phyloP scores from a whole-genome alignment of 2,329 filamentous ascomycete genomes.

The Tricladium varicosporioides region DNA sequence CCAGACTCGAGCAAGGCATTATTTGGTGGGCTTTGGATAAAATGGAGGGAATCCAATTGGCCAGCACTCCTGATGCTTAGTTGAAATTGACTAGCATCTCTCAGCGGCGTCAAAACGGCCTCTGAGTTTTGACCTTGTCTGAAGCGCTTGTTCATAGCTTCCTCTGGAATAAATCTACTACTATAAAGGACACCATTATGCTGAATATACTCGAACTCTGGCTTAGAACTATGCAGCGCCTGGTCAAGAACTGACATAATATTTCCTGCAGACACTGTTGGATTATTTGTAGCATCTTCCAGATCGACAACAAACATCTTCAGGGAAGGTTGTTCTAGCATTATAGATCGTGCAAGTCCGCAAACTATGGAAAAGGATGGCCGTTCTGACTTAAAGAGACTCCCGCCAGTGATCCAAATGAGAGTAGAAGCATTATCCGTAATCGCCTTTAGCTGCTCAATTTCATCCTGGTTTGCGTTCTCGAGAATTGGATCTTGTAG shows the following conservation, averaged over 20 bases:
- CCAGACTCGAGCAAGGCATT: too few species aligned
- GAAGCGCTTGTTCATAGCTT: conserved; percentile 18
- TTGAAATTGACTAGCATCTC: too few species aligned
- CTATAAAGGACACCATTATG: conserved; percentile 19
- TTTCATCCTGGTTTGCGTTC: not conserved
- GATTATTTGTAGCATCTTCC: not conserved
- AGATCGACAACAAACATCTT: conserved; percentile 7
- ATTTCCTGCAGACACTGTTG: not conserved
- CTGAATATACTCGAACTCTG: conserved; percentile 11
- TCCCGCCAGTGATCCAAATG: conserved; percentile 5
- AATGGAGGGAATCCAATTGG: too few species aligned
- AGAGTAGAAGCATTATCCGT: conserved; percentile 2
- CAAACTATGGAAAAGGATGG: conserved; percentile 1
- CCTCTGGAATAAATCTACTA: conserved; percentile 25
- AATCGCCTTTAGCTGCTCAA: not conserved
- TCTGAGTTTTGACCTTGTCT: conserved; percentile 3
- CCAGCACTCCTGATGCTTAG: too few species aligned
- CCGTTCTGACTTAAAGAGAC: not conserved
- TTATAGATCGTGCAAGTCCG: conserved; percentile 7
- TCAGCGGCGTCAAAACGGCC: too few species aligned
- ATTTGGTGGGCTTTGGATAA: too few species aligned
- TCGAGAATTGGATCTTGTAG: not conserved
- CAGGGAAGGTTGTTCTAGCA: conserved; percentile 13
- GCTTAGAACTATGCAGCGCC: not conserved
- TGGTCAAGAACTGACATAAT: not conserved